Evolutionary conservation across 371 early-diverging fungal species (phyloP), one percentile per base, ranked within the genome.

Genomic region (Haplosporangium sp.): DNA sequence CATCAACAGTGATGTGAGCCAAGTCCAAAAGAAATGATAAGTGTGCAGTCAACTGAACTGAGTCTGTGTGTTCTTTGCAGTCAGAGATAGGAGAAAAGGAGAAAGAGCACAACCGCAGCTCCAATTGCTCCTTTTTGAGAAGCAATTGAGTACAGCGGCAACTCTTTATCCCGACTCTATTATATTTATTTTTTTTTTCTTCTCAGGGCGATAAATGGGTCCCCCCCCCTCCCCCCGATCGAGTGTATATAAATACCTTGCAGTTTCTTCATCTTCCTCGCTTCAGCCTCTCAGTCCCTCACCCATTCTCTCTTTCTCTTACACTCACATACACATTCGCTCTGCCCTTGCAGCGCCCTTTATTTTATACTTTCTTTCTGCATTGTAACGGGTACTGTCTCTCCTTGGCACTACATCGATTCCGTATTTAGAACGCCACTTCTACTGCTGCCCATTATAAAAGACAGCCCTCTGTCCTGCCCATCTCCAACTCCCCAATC

Each of bases 1-100:
- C 5, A 59, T 18, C 20, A 13, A 29, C 13, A 4, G 47, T 48
- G 47, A 45, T 47, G 59, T 59, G 59, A 59, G 59, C 59, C 59
- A 59, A 59, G 59, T 21, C 59, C 47, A 59, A 23, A 23, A 36
- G 58, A 41, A 37, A 1, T 55, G 54, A 52, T 13, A 38, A 18
- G 40, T 55, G 55, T 41, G 55, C 55, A 38, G 40, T 45, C 41
- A 5, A 41, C 42, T 38, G 58, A 42, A 55, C 40, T 6, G 16
- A 53, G 53, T 21, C 53, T 53, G 20, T 53, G 54, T 54, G 8
- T 54, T n/a, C n/a, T n/a, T n/a, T n/a, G n/a, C n/a, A n/a, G n/a
- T n/a, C n/a, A n/a, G n/a, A n/a, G n/a, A n/a, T n/a, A n/a, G n/a
- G n/a, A n/a, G n/a, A n/a, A n/a, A n/a, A n/a, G n/a, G n/a, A n/a